Base-by-base conservation (phyloP, 805 yeast genomes). In the Ogataea saltuana region DNA sequence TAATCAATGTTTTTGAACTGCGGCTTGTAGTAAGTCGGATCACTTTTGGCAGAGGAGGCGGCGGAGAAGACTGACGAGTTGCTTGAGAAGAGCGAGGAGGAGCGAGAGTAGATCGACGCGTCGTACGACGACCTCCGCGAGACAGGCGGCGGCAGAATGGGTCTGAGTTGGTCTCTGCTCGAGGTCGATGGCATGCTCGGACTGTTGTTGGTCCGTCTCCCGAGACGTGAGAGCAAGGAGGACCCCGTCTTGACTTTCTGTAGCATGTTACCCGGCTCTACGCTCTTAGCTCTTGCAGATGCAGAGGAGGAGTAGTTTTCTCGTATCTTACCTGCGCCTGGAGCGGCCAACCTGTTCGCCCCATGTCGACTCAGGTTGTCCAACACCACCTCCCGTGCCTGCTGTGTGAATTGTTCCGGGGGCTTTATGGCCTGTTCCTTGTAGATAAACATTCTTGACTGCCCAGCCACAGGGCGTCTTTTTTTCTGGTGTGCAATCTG, bases 321-420 rank as follows among this genome's bases (percentile, higher is more conserved):
- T n/a, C n/a, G n/a, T n/a, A n/a, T n/a, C n/a, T n/a, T n/a, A n/a
- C n/a, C n/a, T n/a, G n/a, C n/a, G n/a, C n/a, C n/a, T n/a, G n/a
- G n/a, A n/a, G n/a, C n/a, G n/a, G n/a, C n/a, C n/a, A n/a, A n/a
- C n/a, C n/a, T n/a, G n/a, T n/a, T n/a, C n/a, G n/a, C n/a, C n/a
- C n/a, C n/a, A n/a, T n/a, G 33, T 4, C 22, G 33, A 11, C 44
- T 36, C 7, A 59, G 41, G 25, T 58, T 56, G 31, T 44, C 47
- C 15, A 51, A 40, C 12, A 60, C 62, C 3, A 40, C 51, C 22
- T 47, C 48, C 16, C 64, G 48, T 4, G 64, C 64, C 29, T 49
- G 51, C 26, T 47, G 53, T 4, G 56, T 59, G 35, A 60, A 58
- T 42, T 47, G 49, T 4, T 46, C 50, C 0, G 64, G 64, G 1